Evolutionary conservation across 129 eudicot species (phyloP).

Genomic region (Deinandra increscens): DNA sequence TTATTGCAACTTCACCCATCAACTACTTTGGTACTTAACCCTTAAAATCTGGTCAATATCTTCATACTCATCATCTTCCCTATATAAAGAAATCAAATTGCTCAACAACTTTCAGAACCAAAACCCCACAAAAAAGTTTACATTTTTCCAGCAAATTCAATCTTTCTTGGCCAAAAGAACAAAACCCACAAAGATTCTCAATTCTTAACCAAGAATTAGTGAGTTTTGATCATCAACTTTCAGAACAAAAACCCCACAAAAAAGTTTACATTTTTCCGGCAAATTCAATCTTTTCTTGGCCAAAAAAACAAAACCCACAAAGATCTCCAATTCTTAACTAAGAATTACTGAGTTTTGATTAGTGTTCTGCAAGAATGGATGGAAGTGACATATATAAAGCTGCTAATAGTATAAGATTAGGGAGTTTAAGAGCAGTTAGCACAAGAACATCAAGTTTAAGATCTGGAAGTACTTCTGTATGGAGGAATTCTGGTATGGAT

Average conservation of each 20-base stretch:
- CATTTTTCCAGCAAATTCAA: neutral
- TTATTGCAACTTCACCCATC: neutral
- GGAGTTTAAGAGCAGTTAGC: constrained; percentile 29
- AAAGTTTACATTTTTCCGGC: too few relatives aligned
- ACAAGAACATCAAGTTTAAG: constrained; percentile 39
- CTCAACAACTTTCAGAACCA: neutral
- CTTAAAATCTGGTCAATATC: neutral
- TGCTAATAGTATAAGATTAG: constrained; percentile 24
- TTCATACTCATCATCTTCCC: neutral
- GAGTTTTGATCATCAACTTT: neutral
- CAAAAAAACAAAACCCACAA: constrained; percentile 14
- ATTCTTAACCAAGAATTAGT: neutral
- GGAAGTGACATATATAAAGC: constrained; percentile 27
- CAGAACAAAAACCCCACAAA: neutral
- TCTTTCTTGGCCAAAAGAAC: constrained; percentile 11
- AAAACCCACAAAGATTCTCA: constrained; percentile 4
- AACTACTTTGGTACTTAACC: neutral
- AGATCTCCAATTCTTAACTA: neutral
- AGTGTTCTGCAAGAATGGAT: constrained; percentile 23
- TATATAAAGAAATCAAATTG: neutral
- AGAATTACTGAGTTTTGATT: neutral
- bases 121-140: neutral
- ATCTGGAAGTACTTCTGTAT: constrained; percentile 40
- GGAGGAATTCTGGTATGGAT: constrained; percentile 49
- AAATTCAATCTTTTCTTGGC: neutral